Percentiles rank a stretch among this genome's conserved stretches.
These are phyloP conservation scores for Trichosporon coremiiforme DNA, from an alignment of 1,284 basidiomycete genomes.

Conservation along the genomic window DNA sequence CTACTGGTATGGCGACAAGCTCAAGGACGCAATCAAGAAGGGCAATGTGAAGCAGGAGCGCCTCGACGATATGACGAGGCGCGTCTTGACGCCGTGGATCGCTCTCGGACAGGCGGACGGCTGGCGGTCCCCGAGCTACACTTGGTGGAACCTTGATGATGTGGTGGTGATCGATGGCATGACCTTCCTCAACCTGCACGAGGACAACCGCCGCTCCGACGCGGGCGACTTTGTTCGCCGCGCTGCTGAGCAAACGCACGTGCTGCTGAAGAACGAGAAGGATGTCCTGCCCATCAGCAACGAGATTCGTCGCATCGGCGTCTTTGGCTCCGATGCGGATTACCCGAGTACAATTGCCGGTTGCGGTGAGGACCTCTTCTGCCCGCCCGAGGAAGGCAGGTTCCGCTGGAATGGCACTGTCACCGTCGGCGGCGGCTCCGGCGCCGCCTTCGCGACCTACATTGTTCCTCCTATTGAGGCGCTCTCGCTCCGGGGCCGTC, in stretches of 20 bases:
- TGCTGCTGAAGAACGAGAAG: conserved; percentile 47
- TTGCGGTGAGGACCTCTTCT: conserved; percentile 52
- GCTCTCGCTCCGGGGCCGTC: conserved; percentile 43
- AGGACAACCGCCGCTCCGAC: conserved; percentile 39
- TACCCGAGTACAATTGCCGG: conserved; percentile 45
- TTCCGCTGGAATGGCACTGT: conserved; percentile 55
- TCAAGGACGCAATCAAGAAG: conserved; percentile 69
- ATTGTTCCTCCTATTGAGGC: conserved; percentile 54
- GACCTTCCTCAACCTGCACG: conserved; percentile 42
- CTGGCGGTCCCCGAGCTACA: conserved; percentile 61
- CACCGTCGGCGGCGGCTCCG: conserved; percentile 51
- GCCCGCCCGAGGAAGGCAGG: conserved; percentile 37
- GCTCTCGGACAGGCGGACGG: conserved; percentile 62
- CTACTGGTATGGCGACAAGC: conserved; percentile 49
- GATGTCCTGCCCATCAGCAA: conserved; percentile 40
- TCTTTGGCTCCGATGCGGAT: conserved; percentile 53
- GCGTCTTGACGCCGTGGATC: conserved; percentile 66
- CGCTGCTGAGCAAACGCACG: conserved; percentile 49
- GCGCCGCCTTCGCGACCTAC: conserved; percentile 51
- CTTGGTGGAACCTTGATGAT: conserved; percentile 53
- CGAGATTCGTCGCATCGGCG: conserved; percentile 42
- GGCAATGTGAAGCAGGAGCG: conserved; percentile 68
- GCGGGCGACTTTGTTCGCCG: conserved; percentile 44
- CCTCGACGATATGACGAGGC: conserved; percentile 56
- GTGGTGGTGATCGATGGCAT: conserved; percentile 37